phyloP scores from a whole-genome alignment of 2,329 filamentous ascomycete species.

The Fusarium verrucosum region DNA sequence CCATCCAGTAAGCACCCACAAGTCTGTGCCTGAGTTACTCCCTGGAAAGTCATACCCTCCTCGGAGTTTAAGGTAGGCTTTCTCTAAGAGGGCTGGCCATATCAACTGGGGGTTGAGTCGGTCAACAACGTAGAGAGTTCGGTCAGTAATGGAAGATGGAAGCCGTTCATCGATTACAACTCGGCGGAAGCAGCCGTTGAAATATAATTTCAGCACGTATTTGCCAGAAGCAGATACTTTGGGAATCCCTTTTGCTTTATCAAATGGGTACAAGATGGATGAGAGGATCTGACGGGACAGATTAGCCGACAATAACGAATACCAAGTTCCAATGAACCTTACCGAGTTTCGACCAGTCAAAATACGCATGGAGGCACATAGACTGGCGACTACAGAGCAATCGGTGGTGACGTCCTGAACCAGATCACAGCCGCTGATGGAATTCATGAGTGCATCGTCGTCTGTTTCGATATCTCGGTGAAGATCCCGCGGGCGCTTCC shows the following conservation, averaged over 20 bases:
- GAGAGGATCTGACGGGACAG: constrained; percentile 67
- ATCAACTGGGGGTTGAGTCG: constrained; percentile 81
- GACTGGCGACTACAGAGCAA: constrained; percentile 94
- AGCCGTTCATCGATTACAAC: constrained; percentile 91
- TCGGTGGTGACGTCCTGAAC: constrained; percentile 97
- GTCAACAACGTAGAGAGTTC: constrained; percentile 88
- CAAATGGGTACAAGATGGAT: constrained; percentile 79
- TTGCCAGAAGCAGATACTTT: constrained; percentile 80
- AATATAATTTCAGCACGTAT: constrained; percentile 91
- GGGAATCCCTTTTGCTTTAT: constrained; percentile 66
- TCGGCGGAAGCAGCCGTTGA: constrained; percentile 90
- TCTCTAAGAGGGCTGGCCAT: constrained; percentile 94
- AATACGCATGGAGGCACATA: constrained; percentile 81
- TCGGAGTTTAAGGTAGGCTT: constrained; percentile 93
- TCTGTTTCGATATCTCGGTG: constrained; percentile 41
- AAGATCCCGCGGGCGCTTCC: constrained; percentile 80
- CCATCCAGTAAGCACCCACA: constrained; percentile 94
- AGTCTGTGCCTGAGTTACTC: constrained; percentile 94
- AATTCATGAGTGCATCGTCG: constrained; percentile 63
- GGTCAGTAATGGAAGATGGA: constrained; percentile 76
- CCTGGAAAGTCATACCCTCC: constrained; percentile 98
- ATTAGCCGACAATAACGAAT: constrained; percentile 1
- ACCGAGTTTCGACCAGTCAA: constrained; percentile 76
- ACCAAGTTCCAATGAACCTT: constrained; percentile 39
- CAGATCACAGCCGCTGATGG: constrained; percentile 73